phyloP scores from a whole-genome alignment of 2,329 filamentous ascomycete genomes.

The Sordariomycetes sp. region DNA sequence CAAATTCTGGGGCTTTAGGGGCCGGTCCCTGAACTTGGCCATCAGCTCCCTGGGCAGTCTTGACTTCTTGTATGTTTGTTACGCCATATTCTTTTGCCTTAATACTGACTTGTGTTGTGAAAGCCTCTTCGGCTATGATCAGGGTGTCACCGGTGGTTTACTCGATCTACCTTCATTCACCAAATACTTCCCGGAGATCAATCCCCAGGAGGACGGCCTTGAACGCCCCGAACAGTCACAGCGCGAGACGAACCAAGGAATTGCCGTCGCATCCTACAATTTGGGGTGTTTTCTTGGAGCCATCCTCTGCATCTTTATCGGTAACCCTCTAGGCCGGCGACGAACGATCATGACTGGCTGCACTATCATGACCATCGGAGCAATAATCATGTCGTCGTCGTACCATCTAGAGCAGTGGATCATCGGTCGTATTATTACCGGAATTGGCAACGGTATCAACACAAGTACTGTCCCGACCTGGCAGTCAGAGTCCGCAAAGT shows the following conservation, averaged over 20 bases:
- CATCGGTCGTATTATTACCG: background rate
- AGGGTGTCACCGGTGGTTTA: constrained; percentile 48
- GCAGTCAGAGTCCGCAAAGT: background rate
- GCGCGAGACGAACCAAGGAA: constrained; percentile 16
- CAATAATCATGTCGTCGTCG: background rate
- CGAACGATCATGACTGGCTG: background rate
- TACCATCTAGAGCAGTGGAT: background rate
- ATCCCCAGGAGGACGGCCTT: constrained; percentile 13
- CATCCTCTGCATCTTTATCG: background rate
- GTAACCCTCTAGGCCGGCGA: background rate
- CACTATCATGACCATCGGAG: background rate
- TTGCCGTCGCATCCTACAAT: constrained; percentile 42
- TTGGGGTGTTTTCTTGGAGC: constrained; percentile 32
- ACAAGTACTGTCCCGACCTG: background rate
- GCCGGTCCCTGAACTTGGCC: constrained; percentile 8
- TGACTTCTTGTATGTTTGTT: constrained; percentile 4
- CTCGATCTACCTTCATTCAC: constrained; percentile 29
- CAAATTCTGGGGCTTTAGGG: constrained; percentile 9
- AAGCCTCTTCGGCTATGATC: background rate
- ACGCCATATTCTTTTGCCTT: background rate
- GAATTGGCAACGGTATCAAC: background rate
- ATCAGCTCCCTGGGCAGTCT: constrained; percentile 9
- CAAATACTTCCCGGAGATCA: background rate
- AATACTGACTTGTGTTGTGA: background rate
- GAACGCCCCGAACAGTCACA: background rate